Evolutionary conservation across 345 rosid genomes (phyloP), one percentile per base, ranked within the genome.

Genomic region (Gossypium mustelinum): DNA sequence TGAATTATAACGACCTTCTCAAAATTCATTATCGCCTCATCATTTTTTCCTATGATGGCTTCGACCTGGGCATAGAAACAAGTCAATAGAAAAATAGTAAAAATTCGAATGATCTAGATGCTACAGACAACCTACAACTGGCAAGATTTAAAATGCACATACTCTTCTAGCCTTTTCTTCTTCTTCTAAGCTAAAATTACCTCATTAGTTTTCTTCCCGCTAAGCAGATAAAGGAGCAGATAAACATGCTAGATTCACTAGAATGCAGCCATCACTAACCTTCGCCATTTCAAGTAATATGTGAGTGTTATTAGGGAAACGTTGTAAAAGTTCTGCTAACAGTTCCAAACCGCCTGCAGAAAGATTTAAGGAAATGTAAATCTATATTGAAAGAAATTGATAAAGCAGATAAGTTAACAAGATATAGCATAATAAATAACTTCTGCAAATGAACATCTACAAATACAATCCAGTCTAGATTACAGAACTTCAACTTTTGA

Each of bases 21-120:
- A 74, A 95, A 95, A 79, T 89, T 89, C 87, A 83, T 81, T 77
- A 91, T 82, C 60, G 99, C 99, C 70, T 91, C 98, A 39, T 95
- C 97, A 48, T 82, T 93, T 87, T 95, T 95, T 68, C 98, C 99
- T 76, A 82, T 85, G 80, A 95, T 95, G 82, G 99, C 98, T 82
- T 93, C 97, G 75, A 92, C 89, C 99, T 95, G 75, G 55, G 82
- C 73, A 84, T 68, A 51, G 66, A 13, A 68, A 50, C 59, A 78
- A 81, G 73, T 80, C 75, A 76, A 75, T 56, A 79, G 48, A 65
- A 63, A 60, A 4, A 69, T 45, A 69, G 64, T 11, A 43, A 61
- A 74, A 69, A 68, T 7, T 7, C 8, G n/a, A 72, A 39, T 63
- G 48, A 71, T 70, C 80, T 70, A 71, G 51, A 59, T 73, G 12